These are phyloP conservation scores for Trichoderma virens DNA, from an alignment of 495 filamentous ascomycete genomes.

Conservation along the genomic window DNA sequence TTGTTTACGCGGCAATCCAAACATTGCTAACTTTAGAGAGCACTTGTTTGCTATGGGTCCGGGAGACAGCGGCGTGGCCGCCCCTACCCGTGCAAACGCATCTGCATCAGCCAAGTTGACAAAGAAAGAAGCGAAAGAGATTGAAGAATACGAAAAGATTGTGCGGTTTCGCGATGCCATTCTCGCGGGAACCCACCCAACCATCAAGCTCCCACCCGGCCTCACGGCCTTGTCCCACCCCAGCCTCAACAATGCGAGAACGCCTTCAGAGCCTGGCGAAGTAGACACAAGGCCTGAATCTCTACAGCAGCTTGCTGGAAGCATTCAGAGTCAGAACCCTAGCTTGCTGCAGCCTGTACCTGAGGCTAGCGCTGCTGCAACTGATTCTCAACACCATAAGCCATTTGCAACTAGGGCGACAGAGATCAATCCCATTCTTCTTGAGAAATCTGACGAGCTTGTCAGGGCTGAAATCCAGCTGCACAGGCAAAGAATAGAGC, in stretches of 20 bases:
- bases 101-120: neutral
- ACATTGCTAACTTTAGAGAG: neutral
- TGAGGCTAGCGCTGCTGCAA: neutral
- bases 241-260: slow-evolving; percentile 11
- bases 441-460: slow-evolving; percentile 77
- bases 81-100: too few species aligned
- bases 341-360: neutral
- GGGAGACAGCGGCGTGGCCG: neutral
- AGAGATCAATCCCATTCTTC: slow-evolving; percentile 67
- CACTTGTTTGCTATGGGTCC: neutral
- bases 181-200: slow-evolving; percentile 19
- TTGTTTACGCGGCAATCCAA: slow-evolving; percentile 1
- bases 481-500: slow-evolving; percentile 74
- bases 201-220: slow-evolving; percentile 27
- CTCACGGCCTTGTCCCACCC: neutral
- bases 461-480: slow-evolving; percentile 75
- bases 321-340: neutral
- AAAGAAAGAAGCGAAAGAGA: slow-evolving; percentile 18
- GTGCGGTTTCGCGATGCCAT: slow-evolving; percentile 30
- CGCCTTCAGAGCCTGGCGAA: neutral
- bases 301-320: neutral
- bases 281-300: neutral
- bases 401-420: slow-evolving; percentile 30
- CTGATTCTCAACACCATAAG: slow-evolving; percentile 18
- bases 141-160: slow-evolving; percentile 28